Conservation (phyloP, 2,329 filamentous ascomycete genomes). For the Fusarium pilosicola region DNA sequence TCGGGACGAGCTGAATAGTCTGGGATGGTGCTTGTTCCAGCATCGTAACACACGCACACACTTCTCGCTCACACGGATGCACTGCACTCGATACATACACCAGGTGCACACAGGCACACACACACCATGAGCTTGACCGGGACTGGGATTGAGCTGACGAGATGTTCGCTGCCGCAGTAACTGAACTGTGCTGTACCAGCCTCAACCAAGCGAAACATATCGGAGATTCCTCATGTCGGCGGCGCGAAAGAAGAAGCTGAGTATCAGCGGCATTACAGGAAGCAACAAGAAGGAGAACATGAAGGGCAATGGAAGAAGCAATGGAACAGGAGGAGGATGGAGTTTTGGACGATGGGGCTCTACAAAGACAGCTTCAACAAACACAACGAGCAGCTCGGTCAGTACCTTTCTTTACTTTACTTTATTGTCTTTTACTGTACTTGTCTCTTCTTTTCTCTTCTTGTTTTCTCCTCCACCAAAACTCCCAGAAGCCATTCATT, state of each 20-base stretch:
- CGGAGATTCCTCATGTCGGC: constrained; percentile 16
- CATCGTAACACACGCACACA: background rate
- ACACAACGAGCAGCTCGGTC: constrained; percentile 10
- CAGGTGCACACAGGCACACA: background rate
- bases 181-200: background rate
- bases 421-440: background rate
- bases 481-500: background rate
- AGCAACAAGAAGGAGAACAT: constrained; percentile 29
- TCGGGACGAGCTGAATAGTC: constrained; percentile 9
- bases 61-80: background rate
- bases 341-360: constrained; percentile 33
- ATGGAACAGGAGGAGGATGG: constrained; percentile 25
- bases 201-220: background rate
- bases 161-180: background rate
- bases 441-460: background rate
- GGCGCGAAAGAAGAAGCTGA: constrained; percentile 31
- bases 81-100: background rate
- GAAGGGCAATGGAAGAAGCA: constrained; percentile 21
- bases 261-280: constrained; percentile 25
- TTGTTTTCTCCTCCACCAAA: background rate
- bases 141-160: constrained; percentile 20
- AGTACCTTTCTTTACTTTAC: background rate
- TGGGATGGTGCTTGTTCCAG: constrained; percentile 5
- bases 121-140: background rate
- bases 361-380: constrained; percentile 20